These are phyloP conservation scores for Spatholobus suberectus DNA, from an alignment of 306 rosid species.

Conservation along the genomic window DNA sequence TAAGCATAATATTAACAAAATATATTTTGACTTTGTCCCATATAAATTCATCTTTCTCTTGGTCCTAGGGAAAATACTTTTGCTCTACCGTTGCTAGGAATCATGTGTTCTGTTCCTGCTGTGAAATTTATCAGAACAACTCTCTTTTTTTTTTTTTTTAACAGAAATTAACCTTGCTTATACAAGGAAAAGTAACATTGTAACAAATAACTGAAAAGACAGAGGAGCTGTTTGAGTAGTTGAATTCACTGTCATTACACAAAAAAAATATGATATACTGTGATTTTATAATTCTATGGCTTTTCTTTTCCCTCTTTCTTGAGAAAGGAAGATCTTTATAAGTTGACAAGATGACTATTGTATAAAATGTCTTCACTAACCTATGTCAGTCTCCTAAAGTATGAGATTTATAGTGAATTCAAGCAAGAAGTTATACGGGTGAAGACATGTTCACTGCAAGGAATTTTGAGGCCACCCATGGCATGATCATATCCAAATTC, in stretches of 20 bases:
- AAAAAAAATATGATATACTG: no score
- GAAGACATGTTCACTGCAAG: slow-evolving; percentile 49
- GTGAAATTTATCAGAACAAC: no score
- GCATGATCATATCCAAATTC: slow-evolving; percentile 34
- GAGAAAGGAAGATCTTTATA: neutral
- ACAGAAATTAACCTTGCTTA: no score
- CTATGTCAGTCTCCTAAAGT: neutral
- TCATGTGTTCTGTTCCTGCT: no score
- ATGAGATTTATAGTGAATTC: neutral
- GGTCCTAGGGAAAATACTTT: neutral
- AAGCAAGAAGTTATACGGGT: neutral
- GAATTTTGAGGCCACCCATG: slow-evolving; percentile 51
- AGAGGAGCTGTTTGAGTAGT: no score
- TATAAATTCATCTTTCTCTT: no score
- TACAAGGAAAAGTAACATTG: no score
- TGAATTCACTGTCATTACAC: neutral
- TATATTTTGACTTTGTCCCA: neutral
- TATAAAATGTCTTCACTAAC: neutral
- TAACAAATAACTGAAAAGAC: no score
- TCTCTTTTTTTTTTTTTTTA: no score
- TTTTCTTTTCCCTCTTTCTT: no score
- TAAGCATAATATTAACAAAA: no score
- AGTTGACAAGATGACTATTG: neutral
- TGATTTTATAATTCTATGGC: no score
- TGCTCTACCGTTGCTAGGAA: neutral